Conservation (phyloP, 805 yeast species). For the Pichia nakasei region DNA sequence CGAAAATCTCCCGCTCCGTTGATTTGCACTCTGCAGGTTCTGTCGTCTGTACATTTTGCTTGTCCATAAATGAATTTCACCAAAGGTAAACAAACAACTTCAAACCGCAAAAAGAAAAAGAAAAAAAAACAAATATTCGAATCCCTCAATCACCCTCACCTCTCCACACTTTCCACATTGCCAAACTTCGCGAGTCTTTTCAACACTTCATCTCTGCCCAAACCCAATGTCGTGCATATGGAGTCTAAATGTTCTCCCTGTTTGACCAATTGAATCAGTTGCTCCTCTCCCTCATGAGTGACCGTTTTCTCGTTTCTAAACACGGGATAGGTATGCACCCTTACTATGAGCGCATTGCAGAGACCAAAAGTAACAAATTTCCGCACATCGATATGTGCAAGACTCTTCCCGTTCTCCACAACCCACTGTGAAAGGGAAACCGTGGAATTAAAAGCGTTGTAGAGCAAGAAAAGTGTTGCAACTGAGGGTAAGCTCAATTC, state of each 20-base stretch:
- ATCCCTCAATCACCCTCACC: neutral
- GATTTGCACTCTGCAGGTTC: no score
- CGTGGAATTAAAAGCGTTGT: conserved; percentile 72
- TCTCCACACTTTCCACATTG: conserved; percentile 18
- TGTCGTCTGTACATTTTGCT: neutral
- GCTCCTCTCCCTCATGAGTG: neutral
- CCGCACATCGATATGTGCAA: conserved; percentile 69
- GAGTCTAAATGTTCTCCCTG: conserved; percentile 49
- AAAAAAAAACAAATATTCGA: neutral
- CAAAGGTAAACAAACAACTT: no score
- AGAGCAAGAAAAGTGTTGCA: conserved; percentile 60
- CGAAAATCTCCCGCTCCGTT: no score
- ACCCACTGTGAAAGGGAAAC: conserved; percentile 77
- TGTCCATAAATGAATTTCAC: no score
- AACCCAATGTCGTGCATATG: conserved; percentile 61
- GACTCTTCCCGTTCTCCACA: conserved; percentile 45
- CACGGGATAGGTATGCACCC: conserved; percentile 73
- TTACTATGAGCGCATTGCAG: conserved; percentile 68
- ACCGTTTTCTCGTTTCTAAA: conserved; percentile 17
- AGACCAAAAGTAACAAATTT: conserved; percentile 84
- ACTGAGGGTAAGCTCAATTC: conserved; percentile 43
- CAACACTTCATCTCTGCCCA: conserved; percentile 36
- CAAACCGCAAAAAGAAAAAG: neutral
- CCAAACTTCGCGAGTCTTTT: conserved; percentile 28
- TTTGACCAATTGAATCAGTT: neutral